Percentiles rank a stretch among this genome's conserved stretches.
phyloP scores from a whole-genome alignment of 345 rosid species.

The Viola odorata region DNA sequence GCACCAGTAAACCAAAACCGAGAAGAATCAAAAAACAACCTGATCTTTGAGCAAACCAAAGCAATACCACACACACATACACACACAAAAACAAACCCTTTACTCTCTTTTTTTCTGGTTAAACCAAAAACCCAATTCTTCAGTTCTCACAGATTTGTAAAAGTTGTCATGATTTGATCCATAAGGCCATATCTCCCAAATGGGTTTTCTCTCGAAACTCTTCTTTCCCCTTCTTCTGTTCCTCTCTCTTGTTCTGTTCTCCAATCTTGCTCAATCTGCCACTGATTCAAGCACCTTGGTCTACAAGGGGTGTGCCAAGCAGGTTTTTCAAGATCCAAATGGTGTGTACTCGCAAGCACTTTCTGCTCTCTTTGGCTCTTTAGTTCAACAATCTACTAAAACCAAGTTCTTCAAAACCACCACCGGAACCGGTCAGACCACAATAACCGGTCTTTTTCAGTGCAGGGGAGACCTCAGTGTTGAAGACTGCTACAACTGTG shows the following conservation, averaged over 20 bases:
- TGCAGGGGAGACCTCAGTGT: constrained; percentile 83
- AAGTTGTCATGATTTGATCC: constrained; percentile 57
- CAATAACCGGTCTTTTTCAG: constrained; percentile 84
- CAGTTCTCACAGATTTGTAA: constrained; percentile 16
- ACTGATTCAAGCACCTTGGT: constrained; percentile 61
- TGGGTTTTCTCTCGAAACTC: constrained; percentile 41
- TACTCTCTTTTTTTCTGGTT: constrained; percentile 13
- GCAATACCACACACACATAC: background rate
- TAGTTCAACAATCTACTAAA: constrained; percentile 78
- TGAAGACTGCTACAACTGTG: constrained; percentile 86
- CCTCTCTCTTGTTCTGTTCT: constrained; percentile 28
- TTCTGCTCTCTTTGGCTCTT: constrained; percentile 74
- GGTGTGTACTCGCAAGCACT: constrained; percentile 81
- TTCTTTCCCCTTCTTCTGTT: constrained; percentile 23
- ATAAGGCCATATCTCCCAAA: constrained; percentile 10
- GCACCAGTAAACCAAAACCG: constrained; percentile 15
- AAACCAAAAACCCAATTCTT: constrained; percentile 20
- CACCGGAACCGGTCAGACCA: constrained; percentile 61
- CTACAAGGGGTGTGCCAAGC: constrained; percentile 86
- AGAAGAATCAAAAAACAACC: background rate
- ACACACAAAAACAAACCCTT: background rate
- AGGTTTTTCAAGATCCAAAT: constrained; percentile 70
- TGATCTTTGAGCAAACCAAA: background rate
- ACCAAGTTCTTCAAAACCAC: constrained; percentile 81
- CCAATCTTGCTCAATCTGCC: constrained; percentile 44